Conservation (phyloP, 345 rosid genomes). For the Eucalyptus polyanthemos region DNA sequence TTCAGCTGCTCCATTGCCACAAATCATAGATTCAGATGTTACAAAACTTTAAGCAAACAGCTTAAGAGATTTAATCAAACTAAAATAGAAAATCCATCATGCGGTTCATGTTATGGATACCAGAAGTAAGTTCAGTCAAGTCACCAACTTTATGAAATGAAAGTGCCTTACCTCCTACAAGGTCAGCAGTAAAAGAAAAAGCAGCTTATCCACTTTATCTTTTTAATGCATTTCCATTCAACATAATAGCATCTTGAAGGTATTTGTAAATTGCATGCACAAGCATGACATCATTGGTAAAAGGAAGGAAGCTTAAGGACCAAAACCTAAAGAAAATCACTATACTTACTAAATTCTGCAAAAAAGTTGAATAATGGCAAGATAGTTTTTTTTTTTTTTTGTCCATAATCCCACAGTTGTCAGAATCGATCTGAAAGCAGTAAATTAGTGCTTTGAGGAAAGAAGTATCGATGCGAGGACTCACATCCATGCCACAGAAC, state of each 20-base stretch:
- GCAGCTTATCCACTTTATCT: neutral
- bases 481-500: conserved; percentile 67
- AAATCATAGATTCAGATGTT: neutral
- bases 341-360: neutral
- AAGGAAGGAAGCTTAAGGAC: neutral
- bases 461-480: neutral
- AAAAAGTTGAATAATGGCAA: neutral
- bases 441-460: neutral
- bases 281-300: neutral
- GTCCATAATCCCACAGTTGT: neutral
- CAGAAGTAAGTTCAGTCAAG: neutral
- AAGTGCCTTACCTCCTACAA: neutral
- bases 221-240: neutral
- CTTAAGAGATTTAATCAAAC: neutral
- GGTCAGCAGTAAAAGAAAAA: neutral
- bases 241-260: neutral
- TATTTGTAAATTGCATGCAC: neutral
- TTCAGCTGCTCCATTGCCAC: conserved; percentile 32
- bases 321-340: neutral
- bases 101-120: neutral
- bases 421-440: neutral
- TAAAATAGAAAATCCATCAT: neutral
- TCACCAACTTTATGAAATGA: neutral
- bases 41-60: neutral
- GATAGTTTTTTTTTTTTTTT: neutral